Evolutionary conservation across 768 basidiomycete genomes (phyloP).

Genomic region (Suillus occidentalis): DNA sequence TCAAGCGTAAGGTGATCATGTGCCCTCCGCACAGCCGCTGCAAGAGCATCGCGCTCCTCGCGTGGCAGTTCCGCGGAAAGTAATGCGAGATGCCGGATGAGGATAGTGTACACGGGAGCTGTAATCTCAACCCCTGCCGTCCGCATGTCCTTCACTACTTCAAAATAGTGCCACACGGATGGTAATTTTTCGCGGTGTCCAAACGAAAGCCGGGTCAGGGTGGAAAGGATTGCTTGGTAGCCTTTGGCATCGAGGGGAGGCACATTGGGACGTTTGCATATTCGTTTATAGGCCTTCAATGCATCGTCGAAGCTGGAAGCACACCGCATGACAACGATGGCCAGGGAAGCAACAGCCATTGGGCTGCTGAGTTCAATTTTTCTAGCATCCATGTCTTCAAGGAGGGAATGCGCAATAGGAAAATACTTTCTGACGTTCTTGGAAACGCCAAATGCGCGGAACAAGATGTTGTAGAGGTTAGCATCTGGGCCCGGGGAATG

Average conservation of each 20-base stretch:
- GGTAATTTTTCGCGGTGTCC: slow-evolving; percentile 38
- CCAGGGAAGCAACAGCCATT: slow-evolving; percentile 47
- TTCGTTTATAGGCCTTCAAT: slow-evolving; percentile 55
- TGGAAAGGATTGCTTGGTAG: slow-evolving; percentile 62
- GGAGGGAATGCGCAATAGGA: slow-evolving; percentile 46
- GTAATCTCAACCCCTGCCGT: slow-evolving; percentile 57
- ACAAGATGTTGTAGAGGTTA: slow-evolving; percentile 53
- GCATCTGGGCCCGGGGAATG: slow-evolving; percentile 48
- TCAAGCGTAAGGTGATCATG: slow-evolving; percentile 82
- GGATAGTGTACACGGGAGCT: slow-evolving; percentile 61
- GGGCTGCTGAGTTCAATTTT: slow-evolving; percentile 46
- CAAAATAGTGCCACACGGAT: slow-evolving; percentile 60
- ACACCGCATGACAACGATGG: slow-evolving; percentile 69
- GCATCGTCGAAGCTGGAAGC: slow-evolving; percentile 56
- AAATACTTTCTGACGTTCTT: slow-evolving; percentile 51
- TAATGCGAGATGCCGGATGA: slow-evolving; percentile 56
- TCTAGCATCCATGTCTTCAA: slow-evolving; percentile 66
- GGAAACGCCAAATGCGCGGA: slow-evolving; percentile 46
- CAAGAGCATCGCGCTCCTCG: slow-evolving; percentile 34
- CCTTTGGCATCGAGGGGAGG: slow-evolving; percentile 53
- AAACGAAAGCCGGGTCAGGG: slow-evolving; percentile 61
- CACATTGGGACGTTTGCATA: slow-evolving; percentile 28
- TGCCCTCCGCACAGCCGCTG: slow-evolving; percentile 55
- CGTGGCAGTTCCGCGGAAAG: slow-evolving; percentile 37
- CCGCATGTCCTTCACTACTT: slow-evolving; percentile 81